Evolutionary conservation across 2,329 filamentous ascomycete species (phyloP).

Genomic region (Tolypocladium paradoxum): DNA sequence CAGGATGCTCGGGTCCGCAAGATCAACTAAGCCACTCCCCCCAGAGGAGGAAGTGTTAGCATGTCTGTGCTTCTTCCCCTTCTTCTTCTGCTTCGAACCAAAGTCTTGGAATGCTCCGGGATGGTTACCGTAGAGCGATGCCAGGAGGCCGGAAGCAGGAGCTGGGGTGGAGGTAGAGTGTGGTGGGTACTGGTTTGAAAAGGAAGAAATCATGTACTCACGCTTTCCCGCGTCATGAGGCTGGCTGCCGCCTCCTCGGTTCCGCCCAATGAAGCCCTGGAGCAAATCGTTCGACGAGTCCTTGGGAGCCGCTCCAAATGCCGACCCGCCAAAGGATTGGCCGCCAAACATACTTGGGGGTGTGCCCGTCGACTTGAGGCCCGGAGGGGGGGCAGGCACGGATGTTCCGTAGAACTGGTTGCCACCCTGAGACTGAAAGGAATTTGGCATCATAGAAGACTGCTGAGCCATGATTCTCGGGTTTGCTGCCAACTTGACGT

Average conservation of each 20-base stretch:
- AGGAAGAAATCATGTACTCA: constrained; percentile 95
- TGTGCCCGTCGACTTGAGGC: constrained; percentile 88
- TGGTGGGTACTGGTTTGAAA: constrained; percentile 76
- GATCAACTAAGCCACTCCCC: constrained; percentile 98
- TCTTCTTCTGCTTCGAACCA: constrained; percentile 98
- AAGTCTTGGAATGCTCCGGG: constrained; percentile 82
- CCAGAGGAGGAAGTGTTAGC: constrained; percentile 99
- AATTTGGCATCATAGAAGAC: constrained; percentile 71
- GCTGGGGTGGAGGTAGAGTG: constrained; percentile 72
- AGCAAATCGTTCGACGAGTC: constrained; percentile 57
- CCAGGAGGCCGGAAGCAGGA: constrained; percentile 84
- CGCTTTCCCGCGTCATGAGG: constrained; percentile 84
- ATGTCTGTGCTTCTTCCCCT: constrained; percentile 99
- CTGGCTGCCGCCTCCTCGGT: constrained; percentile 56
- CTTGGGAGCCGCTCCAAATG: constrained; percentile 59
- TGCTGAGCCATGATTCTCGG: constrained; percentile 75
- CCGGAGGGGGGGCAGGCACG: constrained; percentile 87
- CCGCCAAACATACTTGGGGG: constrained; percentile 84
- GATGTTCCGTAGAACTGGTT: constrained; percentile 73
- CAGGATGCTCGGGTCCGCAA: constrained; percentile 99
- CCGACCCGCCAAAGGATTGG: constrained; percentile 69
- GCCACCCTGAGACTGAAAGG: constrained; percentile 47
- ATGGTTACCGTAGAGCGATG: constrained; percentile 82
- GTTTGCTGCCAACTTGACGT: constrained; percentile 69
- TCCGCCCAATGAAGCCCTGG: constrained; percentile 69